phyloP scores from a whole-genome alignment of 2,329 filamentous ascomycete genomes.

The Trichoderma oligosporum region DNA sequence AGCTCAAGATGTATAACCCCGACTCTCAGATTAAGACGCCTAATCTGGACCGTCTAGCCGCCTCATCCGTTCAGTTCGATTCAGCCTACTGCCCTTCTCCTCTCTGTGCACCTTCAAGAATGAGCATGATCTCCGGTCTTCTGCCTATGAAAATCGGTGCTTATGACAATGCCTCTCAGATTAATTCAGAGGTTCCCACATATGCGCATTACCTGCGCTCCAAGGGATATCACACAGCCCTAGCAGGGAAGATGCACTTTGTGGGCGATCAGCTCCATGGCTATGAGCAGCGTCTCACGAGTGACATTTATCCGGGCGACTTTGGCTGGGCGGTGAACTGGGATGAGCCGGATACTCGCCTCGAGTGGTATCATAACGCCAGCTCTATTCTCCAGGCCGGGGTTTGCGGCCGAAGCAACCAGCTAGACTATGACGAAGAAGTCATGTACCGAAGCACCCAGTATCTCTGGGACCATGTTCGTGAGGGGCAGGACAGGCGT shows the following conservation, averaged over 20 bases:
- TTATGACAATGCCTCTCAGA: constrained; percentile 85
- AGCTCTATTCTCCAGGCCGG: constrained; percentile 89
- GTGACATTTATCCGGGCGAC: constrained; percentile 91
- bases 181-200: constrained; percentile 79
- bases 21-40: constrained; percentile 89
- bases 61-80: constrained; percentile 82
- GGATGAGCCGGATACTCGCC: constrained; percentile 80
- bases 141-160: constrained; percentile 87
- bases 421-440: constrained; percentile 94
- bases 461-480: constrained; percentile 85
- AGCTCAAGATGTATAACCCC: constrained; percentile 88
- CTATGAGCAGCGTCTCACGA: constrained; percentile 88
- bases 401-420: constrained; percentile 84
- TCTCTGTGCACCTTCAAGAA: constrained; percentile 85
- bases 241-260: constrained; percentile 98
- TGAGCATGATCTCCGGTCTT: constrained; percentile 91
- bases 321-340: constrained; percentile 95
- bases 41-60: constrained; percentile 78
- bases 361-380: constrained; percentile 97
- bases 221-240: constrained; percentile 81
- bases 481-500: constrained; percentile 66
- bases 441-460: constrained; percentile 89
- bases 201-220: constrained; percentile 88
- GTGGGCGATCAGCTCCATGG: constrained; percentile 92
- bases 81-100: constrained; percentile 93